These are phyloP conservation scores for Taphrina betulina DNA, from an alignment of 1,139 yeast species.

Conservation along the genomic window DNA sequence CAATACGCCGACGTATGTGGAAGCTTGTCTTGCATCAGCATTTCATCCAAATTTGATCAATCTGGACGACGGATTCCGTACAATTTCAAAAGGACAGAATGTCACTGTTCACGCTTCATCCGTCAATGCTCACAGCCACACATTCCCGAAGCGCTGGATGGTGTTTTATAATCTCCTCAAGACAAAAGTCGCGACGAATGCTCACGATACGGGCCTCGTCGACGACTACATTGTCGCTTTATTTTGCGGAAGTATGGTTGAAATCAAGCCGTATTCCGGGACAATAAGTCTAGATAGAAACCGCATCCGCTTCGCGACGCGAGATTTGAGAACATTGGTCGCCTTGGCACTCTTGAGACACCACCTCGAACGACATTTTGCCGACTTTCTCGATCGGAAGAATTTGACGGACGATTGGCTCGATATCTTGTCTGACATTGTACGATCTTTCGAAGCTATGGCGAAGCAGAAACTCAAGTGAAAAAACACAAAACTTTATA, in stretches of 20 bases:
- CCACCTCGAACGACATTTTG: slow-evolving; percentile 13
- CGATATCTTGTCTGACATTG: slow-evolving; percentile 8
- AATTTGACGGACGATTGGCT: slow-evolving; percentile 14
- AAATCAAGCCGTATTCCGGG: slow-evolving; percentile 25
- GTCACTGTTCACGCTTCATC: slow-evolving; percentile 28
- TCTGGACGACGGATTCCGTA: slow-evolving; percentile 21
- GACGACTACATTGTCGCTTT: slow-evolving; percentile 30
- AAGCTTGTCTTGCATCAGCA: slow-evolving; percentile 25
- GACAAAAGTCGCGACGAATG: slow-evolving; percentile 20
- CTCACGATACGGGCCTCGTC: slow-evolving; percentile 30
- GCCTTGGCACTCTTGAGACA: slow-evolving; percentile 19
- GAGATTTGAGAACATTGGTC: slow-evolving; percentile 18
- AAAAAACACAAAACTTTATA: too few species aligned
- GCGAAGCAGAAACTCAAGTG: slow-evolving; percentile 25
- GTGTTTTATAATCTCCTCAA: slow-evolving; percentile 23
- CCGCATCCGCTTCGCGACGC: slow-evolving; percentile 13
- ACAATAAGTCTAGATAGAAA: slow-evolving; percentile 18
- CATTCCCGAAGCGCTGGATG: slow-evolving; percentile 13
- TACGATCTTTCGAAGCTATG: slow-evolving; percentile 16
- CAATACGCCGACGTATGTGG: slow-evolving; percentile 8
- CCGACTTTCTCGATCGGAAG: slow-evolving; percentile 19
- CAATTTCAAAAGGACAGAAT: slow-evolving; percentile 22
- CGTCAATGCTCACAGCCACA: slow-evolving; percentile 6
- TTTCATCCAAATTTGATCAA: slow-evolving; percentile 33
- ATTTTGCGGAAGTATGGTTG: slow-evolving; percentile 22